Evolutionary conservation across 2,329 filamentous ascomycete genomes (phyloP), one percentile per base, ranked within the genome.

Genomic region (Cephalotrichum gorgonifer): DNA sequence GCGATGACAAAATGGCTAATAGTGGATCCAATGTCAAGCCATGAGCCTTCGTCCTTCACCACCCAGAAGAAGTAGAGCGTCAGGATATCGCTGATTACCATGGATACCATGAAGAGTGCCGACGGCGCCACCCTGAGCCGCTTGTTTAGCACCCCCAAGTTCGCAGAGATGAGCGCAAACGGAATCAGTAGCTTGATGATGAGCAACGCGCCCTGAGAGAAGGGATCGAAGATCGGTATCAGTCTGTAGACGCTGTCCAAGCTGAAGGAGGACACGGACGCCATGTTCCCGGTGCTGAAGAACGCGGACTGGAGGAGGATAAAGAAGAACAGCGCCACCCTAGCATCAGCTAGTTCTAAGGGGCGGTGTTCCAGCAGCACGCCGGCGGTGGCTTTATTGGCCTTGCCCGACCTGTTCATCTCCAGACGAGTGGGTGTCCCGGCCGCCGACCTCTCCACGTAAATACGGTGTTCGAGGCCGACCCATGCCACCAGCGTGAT

Each of bases 51-150:
- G 57, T 98, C 93, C 59, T 86, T 86, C 43, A 98, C 93, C 58
- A 95, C 88, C 81, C 88, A 98, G 69, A 98, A 98, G 72, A 98
- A 98, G 59, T 93, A 88, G 47, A 98, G 74, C 3, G 93, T 97
- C 62, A 97, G 75, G 45, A 95, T 80, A 62, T 98, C 93, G 52
- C 86, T 90, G 47, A 94, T 79, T 1, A 86, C 86, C 80, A 96
- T 95, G 46, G 95, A 89, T 2, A 91, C 71, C 85, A 96, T 96
- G 68, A 97, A 96, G 4, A 98, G 71, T 6, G 89, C 88, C 35
- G 86, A 89, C 0, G 89, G 90, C 8, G 89, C 85, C 0, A 98
- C 85, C 15, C 86, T 85, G 0, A 98, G 72, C 6, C 85, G 73
- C 57, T 82, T 83, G 64, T 96, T 98, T 15, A 98, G 73, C 12